Base-by-base conservation (phyloP, 2,329 filamentous ascomycete species). In the Aphanoascus verrucosus region DNA sequence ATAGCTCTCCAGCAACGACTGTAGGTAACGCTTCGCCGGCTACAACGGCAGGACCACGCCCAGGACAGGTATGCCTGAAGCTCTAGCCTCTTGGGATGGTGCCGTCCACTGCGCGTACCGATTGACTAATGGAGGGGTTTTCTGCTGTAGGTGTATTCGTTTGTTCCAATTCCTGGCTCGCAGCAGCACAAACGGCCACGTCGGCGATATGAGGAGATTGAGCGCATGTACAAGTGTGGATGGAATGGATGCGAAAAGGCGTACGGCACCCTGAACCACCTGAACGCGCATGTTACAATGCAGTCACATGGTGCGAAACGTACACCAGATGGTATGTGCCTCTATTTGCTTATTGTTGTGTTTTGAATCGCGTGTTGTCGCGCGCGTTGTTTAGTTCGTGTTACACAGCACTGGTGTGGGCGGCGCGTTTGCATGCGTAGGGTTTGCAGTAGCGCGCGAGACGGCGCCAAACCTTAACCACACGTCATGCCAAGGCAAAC, bases 151-250 rank as follows among this genome's bases (percentile, higher is more conserved):
- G 91, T 98, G 40, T 97, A 97, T 69, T 96, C 90, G 0, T 97
- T 98, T 65, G 93, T 97, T 32, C 91, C 93, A 0, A 97, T 97
- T 64, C 93, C 93, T 1, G 93, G 93, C 59, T 88, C 91, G 11
- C 90, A 96, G 67, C 93, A 98, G 68, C 91, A 97, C 70, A 98
- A 98, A 76, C 83, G 93, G 55, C 93, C 93, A 11, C 82, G 93
- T 59, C 79, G 93, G 63, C 82, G 93, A 52, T 98, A 96, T 64
- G 93, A 98, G 71, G 93, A 98, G 69, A 98, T 98, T 63, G 93
- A 98, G 75, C 84, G 93, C 66, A 97, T 98, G 93, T 97, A 98
- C 77, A 97, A 97, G 72, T 98, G 93, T 66, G 93, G 91, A 23
- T 97, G 89, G 88, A 91, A 96, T 60, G 90, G 90, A 7, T 98